Evolutionary conservation across 352 stramenopile genomes (phyloP).

Genomic region (Globisporangium spinosum): DNA sequence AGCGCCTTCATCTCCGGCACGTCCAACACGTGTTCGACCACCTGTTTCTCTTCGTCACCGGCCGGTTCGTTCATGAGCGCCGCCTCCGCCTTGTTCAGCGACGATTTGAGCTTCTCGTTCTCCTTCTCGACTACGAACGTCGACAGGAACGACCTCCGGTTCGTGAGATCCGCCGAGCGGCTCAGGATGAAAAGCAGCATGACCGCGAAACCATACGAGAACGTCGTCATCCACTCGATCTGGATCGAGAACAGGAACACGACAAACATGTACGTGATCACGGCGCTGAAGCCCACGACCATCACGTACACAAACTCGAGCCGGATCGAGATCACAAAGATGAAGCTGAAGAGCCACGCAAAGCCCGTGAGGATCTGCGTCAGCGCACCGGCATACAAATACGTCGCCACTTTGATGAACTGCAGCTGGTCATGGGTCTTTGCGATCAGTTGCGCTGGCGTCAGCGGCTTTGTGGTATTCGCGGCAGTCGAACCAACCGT

Average conservation of each 20-base stretch:
- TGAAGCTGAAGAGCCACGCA: constrained; percentile 72
- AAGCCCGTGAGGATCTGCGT: constrained; percentile 67
- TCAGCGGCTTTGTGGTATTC: constrained; percentile 19
- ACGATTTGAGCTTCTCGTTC: constrained; percentile 80
- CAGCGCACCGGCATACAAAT: constrained; percentile 56
- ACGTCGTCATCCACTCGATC: constrained; percentile 67
- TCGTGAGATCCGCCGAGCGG: constrained; percentile 74
- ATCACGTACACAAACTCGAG: constrained; percentile 86
- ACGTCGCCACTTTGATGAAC: constrained; percentile 34
- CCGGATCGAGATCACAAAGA: constrained; percentile 82
- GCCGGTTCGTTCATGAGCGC: constrained; percentile 78
- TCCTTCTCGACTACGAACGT: constrained; percentile 84
- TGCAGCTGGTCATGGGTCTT: constrained; percentile 32
- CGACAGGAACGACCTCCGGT: constrained; percentile 77
- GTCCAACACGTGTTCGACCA: constrained; percentile 62
- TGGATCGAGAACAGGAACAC: constrained; percentile 49
- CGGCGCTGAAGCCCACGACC: constrained; percentile 52
- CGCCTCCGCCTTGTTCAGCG: constrained; percentile 73
- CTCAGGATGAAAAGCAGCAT: constrained; percentile 76
- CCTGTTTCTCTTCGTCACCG: constrained; percentile 65
- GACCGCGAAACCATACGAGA: constrained; percentile 56
- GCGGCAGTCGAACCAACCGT: constrained; percentile 17
- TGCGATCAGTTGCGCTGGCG: constrained; percentile 1
- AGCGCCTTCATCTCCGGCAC: constrained; percentile 74
- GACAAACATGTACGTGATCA: constrained; percentile 58